phyloP scores from a whole-genome alignment of 352 stramenopile genomes.

The Saprolegnia diclina region DNA sequence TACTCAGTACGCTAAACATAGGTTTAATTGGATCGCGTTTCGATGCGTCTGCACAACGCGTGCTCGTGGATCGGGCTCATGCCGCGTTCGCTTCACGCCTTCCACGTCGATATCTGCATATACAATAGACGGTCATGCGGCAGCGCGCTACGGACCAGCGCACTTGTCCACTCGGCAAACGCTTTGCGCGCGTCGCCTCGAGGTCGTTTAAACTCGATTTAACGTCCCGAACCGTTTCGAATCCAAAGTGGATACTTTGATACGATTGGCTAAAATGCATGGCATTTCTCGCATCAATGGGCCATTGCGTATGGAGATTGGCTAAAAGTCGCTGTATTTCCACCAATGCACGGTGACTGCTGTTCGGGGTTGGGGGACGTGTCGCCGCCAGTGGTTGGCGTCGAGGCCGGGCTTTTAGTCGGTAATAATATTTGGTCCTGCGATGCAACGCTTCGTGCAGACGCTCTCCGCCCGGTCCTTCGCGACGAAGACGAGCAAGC shows the following conservation, averaged over 20 bases:
- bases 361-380: background rate
- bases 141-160: background rate
- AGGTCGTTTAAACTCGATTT: no score
- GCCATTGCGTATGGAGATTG: no score
- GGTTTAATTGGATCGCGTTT: background rate
- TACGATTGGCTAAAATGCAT: conserved; percentile 8
- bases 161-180: background rate
- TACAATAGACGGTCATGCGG: background rate
- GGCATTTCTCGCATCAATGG: background rate
- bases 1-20: background rate
- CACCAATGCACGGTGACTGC: background rate
- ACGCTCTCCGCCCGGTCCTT: conserved; percentile 36
- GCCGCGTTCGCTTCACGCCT: no score
- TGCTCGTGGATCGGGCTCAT: no score
- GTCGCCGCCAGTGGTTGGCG: conserved; percentile 1
- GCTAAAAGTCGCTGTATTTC: no score
- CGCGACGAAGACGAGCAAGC: conserved; percentile 42
- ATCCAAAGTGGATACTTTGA: background rate
- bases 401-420: background rate
- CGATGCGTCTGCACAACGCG: no score
- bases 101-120: background rate
- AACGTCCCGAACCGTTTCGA: background rate
- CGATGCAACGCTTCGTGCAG: conserved; percentile 21
- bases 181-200: no score
- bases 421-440: conserved; percentile 13